Percentiles rank a stretch among this genome's conserved stretches.
Conservation (phyloP, 225 moss, liverwort and hornwort species). For the Sphagnum tenellum region DNA sequence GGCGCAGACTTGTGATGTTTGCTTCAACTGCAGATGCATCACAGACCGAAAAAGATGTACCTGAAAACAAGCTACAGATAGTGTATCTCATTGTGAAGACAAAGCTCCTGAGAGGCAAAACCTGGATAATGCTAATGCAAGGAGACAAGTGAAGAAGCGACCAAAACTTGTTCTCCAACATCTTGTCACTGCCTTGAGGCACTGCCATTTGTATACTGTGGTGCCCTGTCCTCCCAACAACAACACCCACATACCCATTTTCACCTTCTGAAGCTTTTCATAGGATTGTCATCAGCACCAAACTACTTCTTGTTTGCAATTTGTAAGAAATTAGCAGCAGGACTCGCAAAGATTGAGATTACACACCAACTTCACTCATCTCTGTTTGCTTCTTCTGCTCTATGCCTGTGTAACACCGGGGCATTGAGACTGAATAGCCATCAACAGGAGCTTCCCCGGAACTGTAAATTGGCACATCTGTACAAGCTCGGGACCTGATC, state of each 20-base stretch:
- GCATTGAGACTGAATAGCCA: too few species aligned
- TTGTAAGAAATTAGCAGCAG: not conserved
- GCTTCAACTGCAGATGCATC: too few species aligned
- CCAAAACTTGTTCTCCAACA: slow-evolving; percentile 32
- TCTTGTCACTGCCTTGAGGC: slow-evolving; percentile 7
- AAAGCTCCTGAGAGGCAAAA: not conserved
- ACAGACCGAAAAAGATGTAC: not conserved
- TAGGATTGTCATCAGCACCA: not conserved
- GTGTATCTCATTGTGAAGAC: not conserved
- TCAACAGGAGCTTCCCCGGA: too few species aligned
- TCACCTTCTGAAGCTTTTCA: too few species aligned
- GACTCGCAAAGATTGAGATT: too few species aligned
- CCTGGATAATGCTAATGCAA: slow-evolving; percentile 14
- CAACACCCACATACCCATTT: too few species aligned
- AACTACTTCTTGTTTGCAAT: not conserved
- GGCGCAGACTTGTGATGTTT: too few species aligned
- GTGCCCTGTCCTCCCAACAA: slow-evolving; percentile 10
- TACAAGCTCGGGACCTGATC: too few species aligned
- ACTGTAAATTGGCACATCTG: too few species aligned
- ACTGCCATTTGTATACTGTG: slow-evolving; percentile 23
- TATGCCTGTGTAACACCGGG: too few species aligned
- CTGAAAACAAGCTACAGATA: not conserved
- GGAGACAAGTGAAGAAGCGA: slow-evolving; percentile 32
- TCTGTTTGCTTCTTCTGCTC: too few species aligned
- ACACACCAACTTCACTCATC: too few species aligned